Evolutionary conservation across 2,329 filamentous ascomycete genomes (phyloP).

Genomic region (Ambrosiella xylebori): DNA sequence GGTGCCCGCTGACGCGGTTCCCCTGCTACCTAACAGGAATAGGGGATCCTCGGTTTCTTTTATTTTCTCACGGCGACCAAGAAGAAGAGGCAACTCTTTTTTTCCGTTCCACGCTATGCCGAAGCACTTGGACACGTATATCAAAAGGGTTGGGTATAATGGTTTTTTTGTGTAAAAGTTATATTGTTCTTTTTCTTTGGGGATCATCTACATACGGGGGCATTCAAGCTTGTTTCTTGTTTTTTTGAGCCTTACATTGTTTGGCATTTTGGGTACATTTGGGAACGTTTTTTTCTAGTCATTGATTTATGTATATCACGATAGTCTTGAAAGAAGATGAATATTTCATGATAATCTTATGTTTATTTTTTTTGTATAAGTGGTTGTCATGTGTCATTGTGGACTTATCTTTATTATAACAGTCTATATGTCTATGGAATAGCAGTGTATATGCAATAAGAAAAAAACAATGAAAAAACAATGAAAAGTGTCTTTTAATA

Average conservation of each 20-base stretch:
- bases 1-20: slow-evolving; percentile 1
- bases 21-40: not conserved
- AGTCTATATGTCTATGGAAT: too few species aligned
- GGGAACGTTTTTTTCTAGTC: too few species aligned
- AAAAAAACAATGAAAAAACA: too few species aligned
- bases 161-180: not conserved
- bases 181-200: slow-evolving; percentile 8
- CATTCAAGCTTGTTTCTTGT: not conserved
- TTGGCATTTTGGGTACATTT: not conserved
- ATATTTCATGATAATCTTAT: too few species aligned
- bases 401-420: too few species aligned
- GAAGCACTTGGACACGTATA: slow-evolving; percentile 13
- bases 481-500: too few species aligned
- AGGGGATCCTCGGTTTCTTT: not conserved
- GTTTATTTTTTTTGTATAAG: too few species aligned
- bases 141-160: slow-evolving; percentile 9
- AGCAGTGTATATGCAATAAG: too few species aligned
- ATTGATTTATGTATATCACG: too few species aligned
- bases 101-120: slow-evolving; percentile 13
- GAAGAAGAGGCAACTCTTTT: slow-evolving; percentile 13
- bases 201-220: not conserved
- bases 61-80: not conserved
- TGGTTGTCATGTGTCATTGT: too few species aligned
- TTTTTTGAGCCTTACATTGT: not conserved
- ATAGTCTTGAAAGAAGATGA: too few species aligned